A percentile compares a stretch with the other conserved stretches of the same genome.
Conservation (phyloP, 2,329 filamentous ascomycete species). For the Pyrenochaeta sp. region DNA sequence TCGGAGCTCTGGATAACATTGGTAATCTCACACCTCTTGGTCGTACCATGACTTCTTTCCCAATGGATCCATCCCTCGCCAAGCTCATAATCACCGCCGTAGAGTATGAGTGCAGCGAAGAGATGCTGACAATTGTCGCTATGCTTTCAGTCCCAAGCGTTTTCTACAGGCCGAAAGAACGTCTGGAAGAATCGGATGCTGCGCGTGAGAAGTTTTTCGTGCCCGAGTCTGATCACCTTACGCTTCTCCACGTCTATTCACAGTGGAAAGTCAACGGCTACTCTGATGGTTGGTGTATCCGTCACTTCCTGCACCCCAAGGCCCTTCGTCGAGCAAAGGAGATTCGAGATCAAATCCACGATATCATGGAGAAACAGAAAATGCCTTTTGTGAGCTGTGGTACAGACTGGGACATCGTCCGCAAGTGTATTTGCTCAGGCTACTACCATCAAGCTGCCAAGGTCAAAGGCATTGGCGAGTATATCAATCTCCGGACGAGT, state of each 20-base stretch:
- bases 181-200: slow-evolving; percentile 93
- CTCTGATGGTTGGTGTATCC: slow-evolving; percentile 89
- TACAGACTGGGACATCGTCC: slow-evolving; percentile 95
- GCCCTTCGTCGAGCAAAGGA: slow-evolving; percentile 90
- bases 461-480: slow-evolving; percentile 95
- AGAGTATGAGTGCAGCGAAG: slow-evolving; percentile 91
- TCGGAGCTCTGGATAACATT: slow-evolving; percentile 91
- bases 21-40: slow-evolving; percentile 89
- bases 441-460: slow-evolving; percentile 98
- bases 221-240: slow-evolving; percentile 95
- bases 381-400: slow-evolving; percentile 88
- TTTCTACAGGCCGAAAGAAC: slow-evolving; percentile 96
- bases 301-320: slow-evolving; percentile 95
- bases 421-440: slow-evolving; percentile 95
- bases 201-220: slow-evolving; percentile 98
- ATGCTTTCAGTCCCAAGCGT: slow-evolving; percentile 98
- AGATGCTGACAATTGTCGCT: slow-evolving; percentile 97
- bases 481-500: slow-evolving; percentile 93
- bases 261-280: slow-evolving; percentile 93
- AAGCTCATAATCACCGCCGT: slow-evolving; percentile 93
- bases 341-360: slow-evolving; percentile 89
- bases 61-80: slow-evolving; percentile 95
- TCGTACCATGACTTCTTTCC: slow-evolving; percentile 93
- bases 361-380: slow-evolving; percentile 94
- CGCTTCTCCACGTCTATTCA: slow-evolving; percentile 91